Percentiles rank a stretch among this genome's conserved stretches.
phyloP scores from a whole-genome alignment of 129 eudicot genomes.

The Chrysanthemum seticuspe region DNA sequence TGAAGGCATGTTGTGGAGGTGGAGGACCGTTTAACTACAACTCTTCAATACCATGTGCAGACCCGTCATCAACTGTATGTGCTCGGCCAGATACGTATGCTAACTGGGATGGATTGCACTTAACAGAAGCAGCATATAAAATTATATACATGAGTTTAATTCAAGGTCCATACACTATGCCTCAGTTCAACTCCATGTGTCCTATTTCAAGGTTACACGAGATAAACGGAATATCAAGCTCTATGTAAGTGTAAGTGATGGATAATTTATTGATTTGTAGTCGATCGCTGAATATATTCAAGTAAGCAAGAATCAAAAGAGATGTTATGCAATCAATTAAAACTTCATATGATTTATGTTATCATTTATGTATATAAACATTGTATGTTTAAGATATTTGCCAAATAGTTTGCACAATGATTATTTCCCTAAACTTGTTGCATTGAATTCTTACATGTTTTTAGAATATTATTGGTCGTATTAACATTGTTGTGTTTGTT shows the following conservation, averaged over 20 bases:
- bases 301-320: neutral
- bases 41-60: conserved; percentile 19
- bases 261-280: neutral
- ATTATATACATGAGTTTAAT: conserved; percentile 38
- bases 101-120: conserved; percentile 39
- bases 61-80: conserved; percentile 16
- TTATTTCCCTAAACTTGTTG: too few species aligned
- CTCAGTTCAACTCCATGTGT: conserved; percentile 25
- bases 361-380: neutral
- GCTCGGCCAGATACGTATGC: conserved; percentile 17
- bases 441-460: too few species aligned
- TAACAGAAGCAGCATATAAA: conserved; percentile 33
- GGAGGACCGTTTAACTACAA: conserved; percentile 34
- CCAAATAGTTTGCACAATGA: too few species aligned
- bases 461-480: too few species aligned
- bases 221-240: conserved; percentile 14
- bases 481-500: too few species aligned
- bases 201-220: neutral
- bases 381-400: neutral
- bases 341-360: neutral
- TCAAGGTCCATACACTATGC: conserved; percentile 32
- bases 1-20: conserved; percentile 37
- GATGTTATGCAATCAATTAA: neutral
- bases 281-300: neutral
- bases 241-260: conserved; percentile 8